Evolutionary conservation across 306 rosid species (phyloP).

Genomic region (Geum urbanum): DNA sequence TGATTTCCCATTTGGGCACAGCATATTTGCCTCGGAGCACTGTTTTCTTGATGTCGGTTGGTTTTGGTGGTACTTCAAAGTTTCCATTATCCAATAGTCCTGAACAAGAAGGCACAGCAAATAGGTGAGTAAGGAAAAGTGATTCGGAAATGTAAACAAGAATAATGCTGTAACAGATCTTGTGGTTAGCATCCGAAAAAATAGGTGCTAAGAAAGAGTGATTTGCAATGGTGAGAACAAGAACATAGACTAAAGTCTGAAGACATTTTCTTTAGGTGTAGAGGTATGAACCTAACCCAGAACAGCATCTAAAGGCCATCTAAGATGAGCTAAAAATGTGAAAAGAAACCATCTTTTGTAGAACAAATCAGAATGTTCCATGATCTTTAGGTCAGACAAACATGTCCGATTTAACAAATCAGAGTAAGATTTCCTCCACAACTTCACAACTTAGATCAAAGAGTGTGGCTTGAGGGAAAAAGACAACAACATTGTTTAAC

Average conservation of each 20-base stretch:
- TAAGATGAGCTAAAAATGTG: slow-evolving; percentile 5
- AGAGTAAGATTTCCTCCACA: slow-evolving; percentile 13
- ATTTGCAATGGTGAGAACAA: neutral
- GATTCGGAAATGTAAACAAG: neutral
- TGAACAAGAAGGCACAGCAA: slow-evolving; percentile 25
- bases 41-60: slow-evolving; percentile 51
- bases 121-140: neutral
- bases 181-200: neutral
- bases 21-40: slow-evolving; percentile 61
- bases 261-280: neutral
- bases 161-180: neutral
- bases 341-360: neutral
- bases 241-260: neutral
- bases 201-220: neutral
- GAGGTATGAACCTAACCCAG: neutral
- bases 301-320: neutral
- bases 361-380: neutral
- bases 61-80: slow-evolving; percentile 70
- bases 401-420: slow-evolving; percentile 5
- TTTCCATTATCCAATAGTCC: slow-evolving; percentile 78
- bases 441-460: slow-evolving; percentile 12
- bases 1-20: slow-evolving; percentile 79
- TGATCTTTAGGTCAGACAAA: neutral
- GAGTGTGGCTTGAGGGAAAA: neutral
- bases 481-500: neutral